Evolutionary conservation across 2,329 filamentous ascomycete species (phyloP).

Genomic region (Claviceps africana): DNA sequence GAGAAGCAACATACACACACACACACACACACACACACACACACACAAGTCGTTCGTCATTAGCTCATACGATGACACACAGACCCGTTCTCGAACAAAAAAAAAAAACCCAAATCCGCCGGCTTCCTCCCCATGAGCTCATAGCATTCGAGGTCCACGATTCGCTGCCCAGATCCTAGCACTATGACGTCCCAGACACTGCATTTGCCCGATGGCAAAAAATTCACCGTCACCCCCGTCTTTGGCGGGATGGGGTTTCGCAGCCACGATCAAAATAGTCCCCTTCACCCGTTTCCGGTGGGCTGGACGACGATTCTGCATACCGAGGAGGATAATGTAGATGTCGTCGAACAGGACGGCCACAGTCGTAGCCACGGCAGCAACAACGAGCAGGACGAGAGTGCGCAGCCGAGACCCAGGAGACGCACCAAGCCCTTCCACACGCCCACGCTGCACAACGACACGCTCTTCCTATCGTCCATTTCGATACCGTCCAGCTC

Average conservation of each 20-base stretch:
- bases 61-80: background rate
- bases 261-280: conserved; percentile 56
- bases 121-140: background rate
- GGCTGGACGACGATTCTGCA: conserved; percentile 86
- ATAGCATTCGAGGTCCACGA: background rate
- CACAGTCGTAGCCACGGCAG: background rate
- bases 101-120: background rate
- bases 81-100: background rate
- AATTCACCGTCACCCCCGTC: conserved; percentile 65
- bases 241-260: conserved; percentile 92
- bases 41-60: too few relatives aligned
- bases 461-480: conserved; percentile 81
- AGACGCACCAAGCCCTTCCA: conserved; percentile 35
- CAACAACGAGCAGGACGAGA: conserved; percentile 8
- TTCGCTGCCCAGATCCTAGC: background rate
- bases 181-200: conserved; percentile 33
- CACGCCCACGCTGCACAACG: conserved; percentile 60
- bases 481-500: conserved; percentile 70
- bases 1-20: too few relatives aligned
- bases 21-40: too few relatives aligned
- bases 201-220: conserved; percentile 77
- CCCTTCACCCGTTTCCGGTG: conserved; percentile 59
- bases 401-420: conserved; percentile 14
- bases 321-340: conserved; percentile 36
- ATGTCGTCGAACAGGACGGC: conserved; percentile 4